Conservation (phyloP, 1,139 yeast genomes). For the Geotrichum citri-aurantii region DNA sequence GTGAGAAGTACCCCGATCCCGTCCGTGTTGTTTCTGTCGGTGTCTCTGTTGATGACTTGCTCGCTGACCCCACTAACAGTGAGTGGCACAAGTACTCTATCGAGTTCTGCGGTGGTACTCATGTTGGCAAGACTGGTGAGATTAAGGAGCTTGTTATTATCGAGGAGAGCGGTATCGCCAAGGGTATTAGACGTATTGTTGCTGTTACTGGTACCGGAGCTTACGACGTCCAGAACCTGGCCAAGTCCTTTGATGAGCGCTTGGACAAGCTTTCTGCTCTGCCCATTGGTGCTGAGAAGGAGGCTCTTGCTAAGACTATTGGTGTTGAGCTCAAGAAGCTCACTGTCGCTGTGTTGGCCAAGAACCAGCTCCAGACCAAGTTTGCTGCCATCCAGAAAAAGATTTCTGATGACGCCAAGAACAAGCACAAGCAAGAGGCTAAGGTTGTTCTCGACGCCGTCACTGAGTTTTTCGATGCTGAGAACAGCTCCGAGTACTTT, state of each 20-base stretch:
- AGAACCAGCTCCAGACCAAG: conserved; percentile 66
- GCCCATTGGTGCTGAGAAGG: conserved; percentile 67
- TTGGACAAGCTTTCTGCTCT: conserved; percentile 52
- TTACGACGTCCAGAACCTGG: conserved; percentile 78
- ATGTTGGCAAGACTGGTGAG: conserved; percentile 85
- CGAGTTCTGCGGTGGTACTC: conserved; percentile 99
- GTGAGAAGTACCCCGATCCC: conserved; percentile 98
- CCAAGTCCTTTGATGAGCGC: conserved; percentile 59
- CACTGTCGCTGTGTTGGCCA: conserved; percentile 73
- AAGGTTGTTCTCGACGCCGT: conserved; percentile 80
- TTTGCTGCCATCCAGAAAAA: conserved; percentile 77
- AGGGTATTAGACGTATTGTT: conserved; percentile 96
- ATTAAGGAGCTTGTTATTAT: conserved; percentile 82
- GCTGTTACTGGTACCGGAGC: conserved; percentile 95
- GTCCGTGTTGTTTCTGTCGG: conserved; percentile 97
- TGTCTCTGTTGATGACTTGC: conserved; percentile 73
- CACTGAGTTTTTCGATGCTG: conserved; percentile 53
- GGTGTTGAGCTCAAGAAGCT: conserved; percentile 81
- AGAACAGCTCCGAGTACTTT: conserved; percentile 44
- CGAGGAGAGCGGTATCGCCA: conserved; percentile 97
- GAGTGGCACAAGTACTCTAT: conserved; percentile 76
- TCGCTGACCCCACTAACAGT: conserved; percentile 59
- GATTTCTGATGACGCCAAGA: conserved; percentile 80
- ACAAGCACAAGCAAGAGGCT: conserved; percentile 80
- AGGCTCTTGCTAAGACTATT: conserved; percentile 70